A percentile compares a stretch with the other conserved stretches of the same genome.
Conservation (phyloP, 441 rosid genomes). For the Gossypium trilobum region DNA sequence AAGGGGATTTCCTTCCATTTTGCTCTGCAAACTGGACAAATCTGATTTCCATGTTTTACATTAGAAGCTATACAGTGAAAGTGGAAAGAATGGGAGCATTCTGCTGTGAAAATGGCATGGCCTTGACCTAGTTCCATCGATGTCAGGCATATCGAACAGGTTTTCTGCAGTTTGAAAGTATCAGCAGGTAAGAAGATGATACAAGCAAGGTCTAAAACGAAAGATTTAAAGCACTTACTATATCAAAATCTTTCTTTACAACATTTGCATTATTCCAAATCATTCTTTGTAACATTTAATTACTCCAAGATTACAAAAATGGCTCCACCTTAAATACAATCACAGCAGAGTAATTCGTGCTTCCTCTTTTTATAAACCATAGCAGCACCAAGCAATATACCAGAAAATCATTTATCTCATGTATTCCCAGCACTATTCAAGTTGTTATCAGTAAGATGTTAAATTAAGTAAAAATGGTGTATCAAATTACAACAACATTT, state of each 20-base stretch:
- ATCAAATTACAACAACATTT: background rate
- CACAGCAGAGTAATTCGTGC: background rate
- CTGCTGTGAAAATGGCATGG: conserved; percentile 70
- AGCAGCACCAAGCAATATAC: background rate
- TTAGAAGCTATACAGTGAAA: conserved; percentile 61
- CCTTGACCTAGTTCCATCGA: conserved; percentile 52
- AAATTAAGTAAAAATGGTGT: background rate
- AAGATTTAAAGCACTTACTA: background rate
- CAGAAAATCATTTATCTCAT: background rate
- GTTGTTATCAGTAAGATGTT: background rate
- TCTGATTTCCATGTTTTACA: conserved; percentile 57
- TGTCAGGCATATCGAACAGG: conserved; percentile 58
- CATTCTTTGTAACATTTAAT: background rate
- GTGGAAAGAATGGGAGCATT: conserved; percentile 70
- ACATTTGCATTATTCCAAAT: background rate
- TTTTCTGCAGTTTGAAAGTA: conserved; percentile 34
- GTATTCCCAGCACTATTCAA: background rate
- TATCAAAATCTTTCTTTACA: background rate
- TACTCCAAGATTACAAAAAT: background rate
- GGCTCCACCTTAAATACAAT: background rate
- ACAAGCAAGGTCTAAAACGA: background rate
- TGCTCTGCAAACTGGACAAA: conserved; percentile 2
- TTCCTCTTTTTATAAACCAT: background rate
- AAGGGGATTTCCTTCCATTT: conserved; percentile 6
- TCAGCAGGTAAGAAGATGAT: conserved; percentile 13